Evolutionary conservation across 202 grass and related monocot genomes (phyloP).

Genomic region (Elaeis oleifera): DNA sequence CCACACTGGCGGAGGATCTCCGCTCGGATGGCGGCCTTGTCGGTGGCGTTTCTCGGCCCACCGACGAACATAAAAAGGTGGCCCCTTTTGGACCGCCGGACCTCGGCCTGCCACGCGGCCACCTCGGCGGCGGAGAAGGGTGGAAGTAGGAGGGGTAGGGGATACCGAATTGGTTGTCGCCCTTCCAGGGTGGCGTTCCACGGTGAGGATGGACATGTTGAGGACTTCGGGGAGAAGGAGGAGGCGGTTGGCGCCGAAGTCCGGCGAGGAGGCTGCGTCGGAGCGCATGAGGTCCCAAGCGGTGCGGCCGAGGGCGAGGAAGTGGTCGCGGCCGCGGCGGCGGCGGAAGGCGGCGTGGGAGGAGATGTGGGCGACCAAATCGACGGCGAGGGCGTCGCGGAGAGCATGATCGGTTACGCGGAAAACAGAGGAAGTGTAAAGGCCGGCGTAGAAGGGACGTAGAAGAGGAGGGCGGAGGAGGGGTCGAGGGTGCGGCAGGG

Average conservation of each 20-base stretch:
- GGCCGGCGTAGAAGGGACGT: constrained; percentile 25
- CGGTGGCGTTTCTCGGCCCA: neutral
- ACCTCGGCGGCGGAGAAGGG: constrained; percentile 10
- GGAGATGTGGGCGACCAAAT: constrained; percentile 18
- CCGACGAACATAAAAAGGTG: constrained; percentile 25
- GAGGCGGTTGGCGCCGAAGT: constrained; percentile 13
- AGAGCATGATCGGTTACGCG: neutral
- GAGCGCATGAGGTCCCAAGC: constrained; percentile 6
- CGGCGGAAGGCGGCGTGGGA: constrained; percentile 14
- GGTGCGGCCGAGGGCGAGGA: constrained; percentile 13
- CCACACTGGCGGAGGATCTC: neutral
- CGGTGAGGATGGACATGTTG: constrained; percentile 25
- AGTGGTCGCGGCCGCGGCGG: constrained; percentile 28
- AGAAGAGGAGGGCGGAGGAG: constrained; percentile 20
- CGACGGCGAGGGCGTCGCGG: constrained; percentile 13
- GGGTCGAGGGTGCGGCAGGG: constrained; percentile 28
- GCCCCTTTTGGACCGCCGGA: constrained; percentile 10
- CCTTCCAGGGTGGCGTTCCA: constrained; percentile 11
- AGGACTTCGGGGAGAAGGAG: constrained; percentile 19
- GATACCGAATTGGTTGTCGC: constrained; percentile 25
- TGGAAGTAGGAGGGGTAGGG: constrained; percentile 40
- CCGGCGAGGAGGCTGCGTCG: neutral
- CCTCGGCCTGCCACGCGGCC: constrained; percentile 25
- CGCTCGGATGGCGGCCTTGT: neutral
- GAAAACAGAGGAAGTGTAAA: constrained; percentile 2